A percentile compares a stretch with the other conserved stretches of the same genome.
These are phyloP conservation scores for Kodamaea kaohsiungensis DNA, from an alignment of 805 yeast genomes.

Conservation along the genomic window DNA sequence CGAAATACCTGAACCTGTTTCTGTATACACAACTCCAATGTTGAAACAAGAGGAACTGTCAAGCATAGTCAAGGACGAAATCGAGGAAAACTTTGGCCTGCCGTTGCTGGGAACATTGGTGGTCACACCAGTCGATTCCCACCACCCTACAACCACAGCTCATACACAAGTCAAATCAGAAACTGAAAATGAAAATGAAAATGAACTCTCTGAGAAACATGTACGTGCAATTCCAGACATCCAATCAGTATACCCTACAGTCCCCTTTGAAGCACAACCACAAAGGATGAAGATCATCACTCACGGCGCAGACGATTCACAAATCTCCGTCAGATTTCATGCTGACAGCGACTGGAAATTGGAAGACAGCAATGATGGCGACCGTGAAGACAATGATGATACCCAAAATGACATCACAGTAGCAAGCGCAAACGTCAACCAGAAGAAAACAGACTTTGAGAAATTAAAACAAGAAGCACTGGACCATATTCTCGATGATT, in stretches of 20 bases:
- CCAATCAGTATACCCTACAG: slow-evolving; percentile 5
- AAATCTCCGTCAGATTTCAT: slow-evolving; percentile 28
- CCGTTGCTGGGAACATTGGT: background rate
- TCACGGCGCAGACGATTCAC: slow-evolving; percentile 11
- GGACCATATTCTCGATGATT: slow-evolving; percentile 4
- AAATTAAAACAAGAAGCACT: slow-evolving; percentile 9
- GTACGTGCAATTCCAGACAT: background rate
- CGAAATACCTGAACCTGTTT: background rate
- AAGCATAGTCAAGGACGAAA: background rate
- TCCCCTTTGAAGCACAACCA: background rate
- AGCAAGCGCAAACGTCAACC: slow-evolving; percentile 9
- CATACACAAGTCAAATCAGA: background rate
- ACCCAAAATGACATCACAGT: slow-evolving; percentile 20
- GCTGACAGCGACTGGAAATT: slow-evolving; percentile 39
- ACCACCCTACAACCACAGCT: background rate
- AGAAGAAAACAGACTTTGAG: slow-evolving; percentile 13
- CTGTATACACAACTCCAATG: background rate
- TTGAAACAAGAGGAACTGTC: background rate
- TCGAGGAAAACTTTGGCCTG: background rate
- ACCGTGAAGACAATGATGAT: slow-evolving; percentile 35
- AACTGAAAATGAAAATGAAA: background rate
- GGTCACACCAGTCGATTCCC: background rate
- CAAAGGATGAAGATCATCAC: slow-evolving; percentile 10
- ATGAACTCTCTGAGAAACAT: background rate
- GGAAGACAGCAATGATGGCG: slow-evolving; percentile 42